A percentile compares a stretch with the other conserved stretches of the same genome.
phyloP scores from a whole-genome alignment of 768 basidiomycete genomes.

The Gymnopilus junonius region DNA sequence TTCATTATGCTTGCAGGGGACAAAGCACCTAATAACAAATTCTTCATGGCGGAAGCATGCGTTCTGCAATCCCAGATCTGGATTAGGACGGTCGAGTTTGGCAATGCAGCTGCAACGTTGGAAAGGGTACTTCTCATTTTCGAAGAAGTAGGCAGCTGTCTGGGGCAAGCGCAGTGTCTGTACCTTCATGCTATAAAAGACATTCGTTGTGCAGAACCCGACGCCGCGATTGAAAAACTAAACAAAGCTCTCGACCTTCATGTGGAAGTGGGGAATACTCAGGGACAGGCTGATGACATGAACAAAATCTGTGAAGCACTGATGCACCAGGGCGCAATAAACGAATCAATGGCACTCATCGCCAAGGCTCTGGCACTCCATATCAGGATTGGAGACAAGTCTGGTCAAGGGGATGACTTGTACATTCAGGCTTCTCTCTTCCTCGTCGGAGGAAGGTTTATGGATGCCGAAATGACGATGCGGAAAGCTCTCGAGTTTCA shows the following conservation, averaged over 20 bases:
- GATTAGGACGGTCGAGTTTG: not conserved
- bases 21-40: not conserved
- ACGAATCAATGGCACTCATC: conserved; percentile 18
- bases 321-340: conserved; percentile 1
- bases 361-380: conserved; percentile 21
- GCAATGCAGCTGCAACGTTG: not conserved
- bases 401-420: conserved; percentile 30
- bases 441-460: conserved; percentile 21
- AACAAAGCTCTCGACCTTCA: conserved; percentile 11
- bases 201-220: conserved; percentile 10
- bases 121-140: conserved; percentile 6
- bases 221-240: conserved; percentile 17
- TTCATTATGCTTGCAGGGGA: not conserved
- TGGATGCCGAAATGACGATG: conserved; percentile 24
- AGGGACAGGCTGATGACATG: conserved; percentile 19
- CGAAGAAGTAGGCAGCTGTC: conserved; percentile 2
- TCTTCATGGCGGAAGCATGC: not conserved
- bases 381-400: conserved; percentile 7
- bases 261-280: conserved; percentile 7
- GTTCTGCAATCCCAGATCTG: not conserved
- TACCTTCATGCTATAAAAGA: conserved; percentile 19
- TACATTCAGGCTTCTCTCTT: conserved; percentile 29
- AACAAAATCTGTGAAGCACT: conserved; percentile 2
- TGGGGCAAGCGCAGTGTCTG: conserved; percentile 24
- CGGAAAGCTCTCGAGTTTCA: conserved; percentile 26